These are phyloP conservation scores for Aristolochia fimbriata DNA, from an alignment of 164 flowering plant species.

Conservation along the genomic window DNA sequence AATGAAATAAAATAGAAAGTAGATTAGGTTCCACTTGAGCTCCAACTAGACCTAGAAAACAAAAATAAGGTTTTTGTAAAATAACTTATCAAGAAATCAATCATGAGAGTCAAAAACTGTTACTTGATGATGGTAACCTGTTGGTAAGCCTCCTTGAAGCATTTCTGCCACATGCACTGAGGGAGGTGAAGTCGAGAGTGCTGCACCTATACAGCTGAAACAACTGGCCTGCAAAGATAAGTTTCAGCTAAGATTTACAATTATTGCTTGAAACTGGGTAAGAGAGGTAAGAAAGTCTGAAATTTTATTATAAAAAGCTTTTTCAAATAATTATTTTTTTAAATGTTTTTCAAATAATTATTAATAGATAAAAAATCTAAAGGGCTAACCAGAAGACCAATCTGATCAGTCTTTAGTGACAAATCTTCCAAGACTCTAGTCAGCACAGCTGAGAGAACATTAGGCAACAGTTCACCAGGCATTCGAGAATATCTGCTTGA, in stretches of 20 bases:
- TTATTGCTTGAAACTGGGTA: too few species aligned
- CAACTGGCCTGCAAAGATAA: constrained; percentile 40
- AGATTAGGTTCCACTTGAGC: constrained; percentile 29
- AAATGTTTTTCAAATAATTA: too few species aligned
- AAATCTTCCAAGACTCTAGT: constrained; percentile 41
- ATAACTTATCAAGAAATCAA: background rate
- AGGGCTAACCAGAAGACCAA: constrained; percentile 56
- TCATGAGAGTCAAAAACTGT: background rate
- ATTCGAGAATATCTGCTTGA: constrained; percentile 69
- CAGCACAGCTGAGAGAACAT: constrained; percentile 42
- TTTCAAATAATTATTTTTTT: too few species aligned
- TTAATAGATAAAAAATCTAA: constrained; percentile 2
- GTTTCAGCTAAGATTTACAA: background rate
- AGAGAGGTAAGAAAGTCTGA: background rate
- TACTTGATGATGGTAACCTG: constrained; percentile 36
- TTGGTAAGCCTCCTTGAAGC: constrained; percentile 44
- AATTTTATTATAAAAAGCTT: background rate
- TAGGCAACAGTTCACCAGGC: constrained; percentile 68
- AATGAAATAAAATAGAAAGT: constrained; percentile 37
- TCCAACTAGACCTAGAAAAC: constrained; percentile 28
- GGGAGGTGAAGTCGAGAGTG: constrained; percentile 68
- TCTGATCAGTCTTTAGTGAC: constrained; percentile 50
- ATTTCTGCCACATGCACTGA: constrained; percentile 42
- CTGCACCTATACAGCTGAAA: constrained; percentile 67
- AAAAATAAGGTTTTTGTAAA: background rate